Evolutionary conservation across 2,329 filamentous ascomycete species (phyloP).

Genomic region (Ophiostoma himal-ulmi): DNA sequence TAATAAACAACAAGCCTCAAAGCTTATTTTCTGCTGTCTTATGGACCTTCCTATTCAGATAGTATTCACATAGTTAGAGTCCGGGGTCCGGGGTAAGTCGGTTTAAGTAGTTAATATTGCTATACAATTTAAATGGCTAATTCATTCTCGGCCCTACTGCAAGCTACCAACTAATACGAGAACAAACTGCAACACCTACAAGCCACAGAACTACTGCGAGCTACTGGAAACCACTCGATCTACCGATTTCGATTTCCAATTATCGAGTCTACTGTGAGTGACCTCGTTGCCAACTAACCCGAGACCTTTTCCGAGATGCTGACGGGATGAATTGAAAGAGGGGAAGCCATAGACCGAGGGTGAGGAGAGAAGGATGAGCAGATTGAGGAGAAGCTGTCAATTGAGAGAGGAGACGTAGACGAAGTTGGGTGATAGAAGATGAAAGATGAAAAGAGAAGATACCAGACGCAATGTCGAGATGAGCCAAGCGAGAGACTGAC

Average conservation of each 20-base stretch:
- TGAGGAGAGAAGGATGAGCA: not conserved
- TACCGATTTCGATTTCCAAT: not conserved
- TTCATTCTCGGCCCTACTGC: not conserved
- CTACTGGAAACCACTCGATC: not conserved
- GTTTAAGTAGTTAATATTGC: not conserved
- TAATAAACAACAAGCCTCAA: not conserved
- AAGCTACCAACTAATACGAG: not conserved
- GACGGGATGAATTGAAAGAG: not conserved
- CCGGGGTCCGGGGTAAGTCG: constrained; percentile 11
- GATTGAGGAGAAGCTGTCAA: not conserved
- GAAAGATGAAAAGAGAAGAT: not conserved
- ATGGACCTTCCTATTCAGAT: not conserved
- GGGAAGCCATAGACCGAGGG: not conserved
- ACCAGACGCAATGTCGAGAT: not conserved
- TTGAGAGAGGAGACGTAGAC: not conserved
- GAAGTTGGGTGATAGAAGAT: not conserved
- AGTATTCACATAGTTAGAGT: not conserved
- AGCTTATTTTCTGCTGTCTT: not conserved
- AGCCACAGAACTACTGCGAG: no score
- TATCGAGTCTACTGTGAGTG: not conserved
- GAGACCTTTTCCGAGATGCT: not conserved
- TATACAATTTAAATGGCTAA: not conserved
- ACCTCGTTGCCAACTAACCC: not conserved
- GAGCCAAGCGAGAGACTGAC: not conserved
- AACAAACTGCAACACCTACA: not conserved